Evolutionary conservation across 208 protist genomes (phyloP), one percentile per base, ranked within the genome.

Genomic region (Vickermania ingenoplastis): DNA sequence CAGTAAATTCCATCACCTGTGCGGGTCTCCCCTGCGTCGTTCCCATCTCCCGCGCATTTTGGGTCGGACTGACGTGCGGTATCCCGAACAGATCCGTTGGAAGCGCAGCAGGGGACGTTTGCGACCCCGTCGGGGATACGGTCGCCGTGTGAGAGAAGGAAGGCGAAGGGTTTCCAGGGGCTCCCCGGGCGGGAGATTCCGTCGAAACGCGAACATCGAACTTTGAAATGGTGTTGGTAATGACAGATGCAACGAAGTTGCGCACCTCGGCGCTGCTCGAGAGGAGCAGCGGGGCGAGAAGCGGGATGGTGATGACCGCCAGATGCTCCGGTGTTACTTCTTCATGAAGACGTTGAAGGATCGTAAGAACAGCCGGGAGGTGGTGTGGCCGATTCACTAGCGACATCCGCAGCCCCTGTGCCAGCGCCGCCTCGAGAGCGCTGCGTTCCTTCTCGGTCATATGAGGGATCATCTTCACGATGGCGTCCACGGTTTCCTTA

Each of bases 251-350:
- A 49, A 54, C 69, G 31, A 77, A 82, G 36, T 49, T 31, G 5
- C 68, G 69, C 13, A 82, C 57, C 0, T 68, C 30, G 0, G 5
- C 17, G 48, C 65, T 63, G 1, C 25, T 13, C 57, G 73, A 69
- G 14, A 83, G 56, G 21, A 83, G 60, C 51, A 86, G 64, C 0
- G 66, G 70, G 7, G 67, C 62, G 21, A 86, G 59, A 23, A 78
- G 63, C 36, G 80, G 76, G 21, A 83, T 81, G 0, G 73, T 71
- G 14, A 53, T 57, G 0, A 58, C 45, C 3, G 80, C 76, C 28
- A 63, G 59, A 60, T 86, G 76, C 28, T 81, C 73, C 3, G 51
- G 53, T 7, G 69, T 50, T 58, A 85, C 67, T 3, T 36, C 36
- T 22, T 69, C 60, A 28, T 67, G 45, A 3, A 81, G 41, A 26